Percentiles rank a stretch among this genome's conserved stretches.
phyloP scores from a whole-genome alignment of 2,329 filamentous ascomycete species.

The Beauveria australis region DNA sequence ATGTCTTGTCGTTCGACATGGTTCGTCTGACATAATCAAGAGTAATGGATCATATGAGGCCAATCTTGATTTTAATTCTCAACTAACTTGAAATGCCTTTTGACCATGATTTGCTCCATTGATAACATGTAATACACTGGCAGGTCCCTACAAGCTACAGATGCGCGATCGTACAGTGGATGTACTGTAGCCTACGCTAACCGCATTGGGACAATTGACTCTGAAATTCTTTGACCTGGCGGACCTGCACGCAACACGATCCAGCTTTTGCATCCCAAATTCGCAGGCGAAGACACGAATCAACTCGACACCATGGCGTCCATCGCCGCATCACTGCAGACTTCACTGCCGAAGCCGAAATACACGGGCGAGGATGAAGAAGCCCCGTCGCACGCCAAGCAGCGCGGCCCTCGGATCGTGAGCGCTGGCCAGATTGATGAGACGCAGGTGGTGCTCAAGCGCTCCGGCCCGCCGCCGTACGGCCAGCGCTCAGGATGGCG shows the following conservation, averaged over 20 bases:
- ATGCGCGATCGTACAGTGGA: not conserved
- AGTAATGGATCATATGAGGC: constrained; percentile 10
- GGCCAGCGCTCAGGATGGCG: constrained; percentile 85
- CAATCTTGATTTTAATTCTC: not conserved
- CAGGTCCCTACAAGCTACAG: not conserved
- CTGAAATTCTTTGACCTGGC: constrained; percentile 24
- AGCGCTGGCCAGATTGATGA: constrained; percentile 74
- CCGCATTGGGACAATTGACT: constrained; percentile 21
- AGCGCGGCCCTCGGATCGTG: constrained; percentile 75
- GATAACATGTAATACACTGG: not conserved
- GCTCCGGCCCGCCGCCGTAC: constrained; percentile 78
- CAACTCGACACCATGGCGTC: constrained; percentile 46
- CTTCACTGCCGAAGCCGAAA: constrained; percentile 79
- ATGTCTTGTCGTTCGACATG: not conserved
- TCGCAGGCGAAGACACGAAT: constrained; percentile 15
- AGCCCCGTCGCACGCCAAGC: constrained; percentile 59
- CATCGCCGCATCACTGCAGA: constrained; percentile 63
- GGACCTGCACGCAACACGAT: constrained; percentile 12
- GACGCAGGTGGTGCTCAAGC: constrained; percentile 76
- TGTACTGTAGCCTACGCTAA: constrained; percentile 17
- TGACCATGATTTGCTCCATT: not conserved
- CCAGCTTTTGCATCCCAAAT: constrained; percentile 5
- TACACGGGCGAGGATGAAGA: constrained; percentile 89
- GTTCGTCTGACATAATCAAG: not conserved
- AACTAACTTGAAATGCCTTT: not conserved